These are phyloP conservation scores for Penicillium nordicum DNA, from an alignment of 2,329 filamentous ascomycete genomes.

Conservation along the genomic window DNA sequence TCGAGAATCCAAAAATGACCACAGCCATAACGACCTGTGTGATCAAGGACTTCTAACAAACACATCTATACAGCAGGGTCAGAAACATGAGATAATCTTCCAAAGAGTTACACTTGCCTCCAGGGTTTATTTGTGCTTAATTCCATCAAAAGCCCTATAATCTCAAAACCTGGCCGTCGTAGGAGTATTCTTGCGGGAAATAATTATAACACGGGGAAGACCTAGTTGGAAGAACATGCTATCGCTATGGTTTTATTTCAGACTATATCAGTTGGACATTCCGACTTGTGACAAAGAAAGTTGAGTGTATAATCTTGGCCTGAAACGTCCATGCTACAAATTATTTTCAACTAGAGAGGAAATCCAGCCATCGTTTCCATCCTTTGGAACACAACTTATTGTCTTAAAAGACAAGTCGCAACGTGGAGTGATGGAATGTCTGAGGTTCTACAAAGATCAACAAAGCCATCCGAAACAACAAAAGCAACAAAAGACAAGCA, in stretches of 20 bases:
- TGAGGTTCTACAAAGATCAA: not conserved
- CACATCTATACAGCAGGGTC: not conserved
- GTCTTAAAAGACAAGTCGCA: too few species aligned
- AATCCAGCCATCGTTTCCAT: too few species aligned
- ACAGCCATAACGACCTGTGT: slow-evolving; percentile 2
- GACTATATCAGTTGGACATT: not conserved
- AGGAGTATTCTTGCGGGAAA: too few species aligned
- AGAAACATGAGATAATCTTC: not conserved
- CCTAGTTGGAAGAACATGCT: too few species aligned
- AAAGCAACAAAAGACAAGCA: too few species aligned
- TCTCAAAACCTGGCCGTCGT: too few species aligned
- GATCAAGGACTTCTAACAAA: not conserved
- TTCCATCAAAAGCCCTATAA: not conserved
- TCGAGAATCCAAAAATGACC: slow-evolving; percentile 6
- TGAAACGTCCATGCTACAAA: too few species aligned
- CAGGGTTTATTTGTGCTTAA: not conserved
- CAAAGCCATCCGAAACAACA: not conserved
- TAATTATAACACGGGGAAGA: not conserved
- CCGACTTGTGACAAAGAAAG: not conserved
- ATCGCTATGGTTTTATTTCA: not conserved
- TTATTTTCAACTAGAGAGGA: too few species aligned
- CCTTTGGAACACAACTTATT: too few species aligned
- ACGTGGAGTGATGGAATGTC: too few species aligned
- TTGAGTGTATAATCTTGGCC: too few species aligned
- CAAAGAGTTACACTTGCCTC: not conserved